Evolutionary conservation across 768 basidiomycete genomes (phyloP), one percentile per base, ranked within the genome.

Genomic region (Termitomyces sp.): DNA sequence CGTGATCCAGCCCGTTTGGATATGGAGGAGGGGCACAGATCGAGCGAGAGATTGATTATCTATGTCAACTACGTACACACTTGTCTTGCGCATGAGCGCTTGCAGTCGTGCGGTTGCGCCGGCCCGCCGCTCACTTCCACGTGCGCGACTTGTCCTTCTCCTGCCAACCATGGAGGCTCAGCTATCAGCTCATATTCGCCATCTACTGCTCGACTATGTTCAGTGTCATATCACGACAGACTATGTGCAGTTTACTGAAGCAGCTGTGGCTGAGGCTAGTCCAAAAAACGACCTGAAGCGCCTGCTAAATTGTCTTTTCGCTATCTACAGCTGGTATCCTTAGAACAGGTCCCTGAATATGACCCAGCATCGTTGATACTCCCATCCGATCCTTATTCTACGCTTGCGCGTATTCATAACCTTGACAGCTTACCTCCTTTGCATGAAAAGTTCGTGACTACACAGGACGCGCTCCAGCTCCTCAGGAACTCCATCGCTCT

Each of bases 361-460:
- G 84, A 87, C 57, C 76, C 80, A 1, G 76, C 74, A 41, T 80
- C 81, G 3, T 73, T 87, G 18, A 64, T 71, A 15, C 70, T 85
- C 15, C 81, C 81, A n/a, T 66, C 72, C 18, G 85, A 87, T 42
- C 84, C 86, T 15, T 79, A 83, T 53, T 76, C 80, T 1, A 65
- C 65, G 13, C 72, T 87, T 18, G 67, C 68, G 31, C 64, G 66
- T 20, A 57, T 72, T 20, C 66, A 75, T 68, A 64, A 64, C 50
- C 56, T 80, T 18, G 48, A 69, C 51, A 60, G 70, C 9, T 60
- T 78, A 20, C 55, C 68, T 13, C 65, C 72, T 13, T 79, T 77
- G 56, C 77, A 83, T 26, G 83, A 87, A 65, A 72, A 63, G 55
- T 75, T 79, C 64, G 65, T 68, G 26, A 72, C 75, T 1, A 73